phyloP scores from a whole-genome alignment of 768 basidiomycete species.

The Terana coerulea region DNA sequence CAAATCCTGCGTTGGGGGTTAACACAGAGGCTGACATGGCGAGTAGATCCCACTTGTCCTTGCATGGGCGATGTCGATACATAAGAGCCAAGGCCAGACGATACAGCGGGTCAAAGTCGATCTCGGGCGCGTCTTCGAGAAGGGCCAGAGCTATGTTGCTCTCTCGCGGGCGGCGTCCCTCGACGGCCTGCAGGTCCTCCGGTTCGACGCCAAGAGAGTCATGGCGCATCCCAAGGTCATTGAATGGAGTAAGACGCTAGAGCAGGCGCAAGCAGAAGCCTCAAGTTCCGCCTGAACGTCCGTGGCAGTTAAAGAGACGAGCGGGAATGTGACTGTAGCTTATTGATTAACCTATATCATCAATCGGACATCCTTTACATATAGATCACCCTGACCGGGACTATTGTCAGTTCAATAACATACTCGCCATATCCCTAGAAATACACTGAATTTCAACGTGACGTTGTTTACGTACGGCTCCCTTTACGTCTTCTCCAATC shows the following conservation, averaged over 20 bases:
- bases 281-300: too few species aligned
- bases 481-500: too few species aligned
- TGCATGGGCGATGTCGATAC: conserved; percentile 76
- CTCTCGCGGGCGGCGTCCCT: conserved; percentile 50
- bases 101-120: conserved; percentile 63
- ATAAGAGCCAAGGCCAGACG: conserved; percentile 77
- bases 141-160: conserved; percentile 48
- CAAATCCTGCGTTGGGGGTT: background rate
- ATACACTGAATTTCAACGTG: too few species aligned
- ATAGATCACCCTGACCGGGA: too few species aligned
- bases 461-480: too few species aligned
- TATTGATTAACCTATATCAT: background rate
- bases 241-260: conserved; percentile 37
- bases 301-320: background rate
- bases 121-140: conserved; percentile 62
- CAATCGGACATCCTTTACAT: too few species aligned
- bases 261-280: too few species aligned
- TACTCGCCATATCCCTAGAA: too few species aligned
- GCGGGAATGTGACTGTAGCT: background rate
- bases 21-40: background rate
- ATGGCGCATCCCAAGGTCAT: conserved; percentile 42
- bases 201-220: conserved; percentile 50
- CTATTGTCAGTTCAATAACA: too few species aligned
- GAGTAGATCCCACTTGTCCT: conserved; percentile 68
- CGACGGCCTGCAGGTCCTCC: conserved; percentile 50